phyloP scores from a whole-genome alignment of 495 filamentous ascomycete species.

The Alectoria sarmentosa region DNA sequence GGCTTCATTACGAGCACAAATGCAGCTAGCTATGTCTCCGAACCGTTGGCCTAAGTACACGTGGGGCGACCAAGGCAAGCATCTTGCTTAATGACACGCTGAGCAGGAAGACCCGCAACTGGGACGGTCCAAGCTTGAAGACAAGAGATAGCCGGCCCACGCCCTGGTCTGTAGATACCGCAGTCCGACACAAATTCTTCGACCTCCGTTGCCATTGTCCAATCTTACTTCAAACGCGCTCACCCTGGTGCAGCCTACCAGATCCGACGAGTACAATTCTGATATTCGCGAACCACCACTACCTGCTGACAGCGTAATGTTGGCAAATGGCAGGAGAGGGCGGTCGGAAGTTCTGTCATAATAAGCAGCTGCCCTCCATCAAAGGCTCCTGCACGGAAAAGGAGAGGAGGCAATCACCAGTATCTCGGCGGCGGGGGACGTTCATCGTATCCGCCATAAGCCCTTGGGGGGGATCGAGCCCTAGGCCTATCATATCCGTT shows the following conservation, averaged over 20 bases:
- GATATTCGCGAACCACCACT: not conserved
- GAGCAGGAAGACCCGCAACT: not conserved
- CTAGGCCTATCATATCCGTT: slow-evolving; percentile 26
- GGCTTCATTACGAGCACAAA: not conserved
- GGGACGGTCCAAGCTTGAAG: not conserved
- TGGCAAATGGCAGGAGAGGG: slow-evolving; percentile 6
- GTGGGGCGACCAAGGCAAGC: not conserved
- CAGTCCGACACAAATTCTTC: not conserved
- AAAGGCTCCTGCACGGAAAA: slow-evolving; percentile 12
- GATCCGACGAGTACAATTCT: not conserved
- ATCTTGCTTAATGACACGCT: not conserved
- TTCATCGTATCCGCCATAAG: slow-evolving; percentile 29
- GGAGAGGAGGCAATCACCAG: slow-evolving; percentile 28
- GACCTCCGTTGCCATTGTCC: not conserved
- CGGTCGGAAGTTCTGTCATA: slow-evolving; percentile 14
- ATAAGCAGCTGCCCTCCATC: slow-evolving; percentile 19
- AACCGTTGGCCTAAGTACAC: not conserved
- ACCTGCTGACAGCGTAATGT: not conserved
- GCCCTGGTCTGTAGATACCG: not conserved
- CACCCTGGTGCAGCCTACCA: not conserved
- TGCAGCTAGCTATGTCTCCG: not conserved
- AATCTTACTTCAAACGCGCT: not conserved
- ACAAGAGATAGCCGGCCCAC: not conserved
- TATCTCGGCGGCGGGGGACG: slow-evolving; percentile 23
- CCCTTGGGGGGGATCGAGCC: slow-evolving; percentile 22